These are phyloP conservation scores for Sporothrix luriei DNA, from an alignment of 2,329 filamentous ascomycete genomes.

Conservation along the genomic window DNA sequence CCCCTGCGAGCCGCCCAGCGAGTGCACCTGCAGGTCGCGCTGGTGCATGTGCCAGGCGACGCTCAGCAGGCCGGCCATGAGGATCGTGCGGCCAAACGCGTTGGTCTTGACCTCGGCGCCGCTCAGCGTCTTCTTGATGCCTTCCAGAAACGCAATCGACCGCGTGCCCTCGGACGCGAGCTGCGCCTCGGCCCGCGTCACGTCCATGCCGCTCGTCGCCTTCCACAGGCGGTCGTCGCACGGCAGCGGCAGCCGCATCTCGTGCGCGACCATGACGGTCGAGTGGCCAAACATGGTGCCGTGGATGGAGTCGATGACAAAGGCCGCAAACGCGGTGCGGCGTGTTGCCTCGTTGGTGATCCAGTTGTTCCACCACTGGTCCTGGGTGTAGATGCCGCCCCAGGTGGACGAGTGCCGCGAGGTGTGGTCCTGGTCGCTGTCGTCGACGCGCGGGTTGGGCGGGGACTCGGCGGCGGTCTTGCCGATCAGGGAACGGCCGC, in stretches of 20 bases:
- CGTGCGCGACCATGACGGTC: conserved; percentile 94
- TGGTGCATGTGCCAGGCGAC: conserved; percentile 99
- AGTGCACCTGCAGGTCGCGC: conserved; percentile 87
- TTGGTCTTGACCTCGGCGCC: conserved; percentile 87
- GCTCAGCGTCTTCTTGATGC: conserved; percentile 84
- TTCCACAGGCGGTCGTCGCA: conserved; percentile 94
- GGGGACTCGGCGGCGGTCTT: conserved; percentile 83
- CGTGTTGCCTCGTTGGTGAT: conserved; percentile 90
- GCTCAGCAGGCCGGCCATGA: conserved; percentile 91
- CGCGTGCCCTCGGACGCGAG: conserved; percentile 80
- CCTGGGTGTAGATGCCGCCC: conserved; percentile 66
- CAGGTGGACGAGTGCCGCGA: conserved; percentile 65
- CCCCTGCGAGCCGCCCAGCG: conserved; percentile 70
- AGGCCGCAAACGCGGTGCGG: conserved; percentile 88
- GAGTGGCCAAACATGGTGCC: conserved; percentile 98
- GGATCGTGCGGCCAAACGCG: conserved; percentile 85
- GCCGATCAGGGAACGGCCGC: conserved; percentile 87
- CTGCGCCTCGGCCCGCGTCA: conserved; percentile 78
- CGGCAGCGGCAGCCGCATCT: conserved; percentile 86
- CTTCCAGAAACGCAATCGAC: conserved; percentile 84
- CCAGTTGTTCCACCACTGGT: conserved; percentile 96
- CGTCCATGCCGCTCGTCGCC: conserved; percentile 83
- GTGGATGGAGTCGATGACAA: conserved; percentile 93
- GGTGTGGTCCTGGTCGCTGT: conserved; percentile 61
- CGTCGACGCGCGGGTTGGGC: conserved; percentile 68